Base-by-base conservation (phyloP, 768 basidiomycete genomes). In the Albatrellus ellisii region DNA sequence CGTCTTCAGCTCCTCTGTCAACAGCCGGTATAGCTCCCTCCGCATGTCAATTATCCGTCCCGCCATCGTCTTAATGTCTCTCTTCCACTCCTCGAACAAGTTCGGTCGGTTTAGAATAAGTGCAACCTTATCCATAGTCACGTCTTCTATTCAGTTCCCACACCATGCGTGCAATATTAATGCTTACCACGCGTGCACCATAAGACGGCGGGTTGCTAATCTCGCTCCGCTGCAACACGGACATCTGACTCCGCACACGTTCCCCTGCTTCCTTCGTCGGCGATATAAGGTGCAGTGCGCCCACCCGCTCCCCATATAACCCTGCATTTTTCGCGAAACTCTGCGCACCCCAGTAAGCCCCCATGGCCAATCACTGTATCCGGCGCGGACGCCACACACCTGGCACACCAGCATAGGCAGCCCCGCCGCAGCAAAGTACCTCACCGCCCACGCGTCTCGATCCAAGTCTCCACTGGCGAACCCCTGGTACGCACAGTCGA, bases 311-410 rank as follows among this genome's bases (percentile, higher is more conserved):
- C 18, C 88, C 83, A 57, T 98, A 98, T 58, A 98, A 57, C 15
- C 92, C 94, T 21, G 90, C 90, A 56, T 94, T 94, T 70, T 94
- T 92, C 24, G 95, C 94, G 63, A 95, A 99, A 59, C 87, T 91
- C 84, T 97, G 65, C 17, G 29, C 20, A 21, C 14, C 24, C n/a
- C 26, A 14, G 18, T 27, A 39, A 24, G 36, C 18, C 28, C 9
- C 9, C 29, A 20, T 28, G 22, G 14, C 28, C 26, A 15, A 10
- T 36, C 17, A 21, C 22, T 17, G 4, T 14, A 36, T 17, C 1
- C 18, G 26, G 17, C 26, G 6, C 12, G 28, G 6, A 38, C 20
- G 15, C 20, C 8, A 56, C 72, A 43, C 49, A 83, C 85, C 79
- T 89, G 87, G 67, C 92, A 97, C 33, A 98, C 70, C 38, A 86